phyloP scores from a whole-genome alignment of 148 eudicot genomes.

The Chenopodium formosanum region DNA sequence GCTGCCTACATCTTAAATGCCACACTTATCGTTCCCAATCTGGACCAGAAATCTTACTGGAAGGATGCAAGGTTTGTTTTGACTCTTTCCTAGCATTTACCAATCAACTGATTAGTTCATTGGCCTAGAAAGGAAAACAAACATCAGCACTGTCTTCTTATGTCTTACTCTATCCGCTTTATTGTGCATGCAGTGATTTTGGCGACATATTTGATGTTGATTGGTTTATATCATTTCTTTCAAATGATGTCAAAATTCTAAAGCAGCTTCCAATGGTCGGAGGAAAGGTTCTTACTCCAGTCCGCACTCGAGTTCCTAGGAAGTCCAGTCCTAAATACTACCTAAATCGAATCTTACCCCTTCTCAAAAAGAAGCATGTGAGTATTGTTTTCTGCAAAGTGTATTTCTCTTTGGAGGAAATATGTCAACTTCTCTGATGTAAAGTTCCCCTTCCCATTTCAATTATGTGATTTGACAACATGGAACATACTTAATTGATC shows the following conservation, averaged over 20 bases:
- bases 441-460: no score
- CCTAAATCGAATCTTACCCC: constrained; percentile 55
- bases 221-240: constrained; percentile 61
- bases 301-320: constrained; percentile 63
- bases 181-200: constrained; percentile 59
- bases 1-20: constrained; percentile 82
- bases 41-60: constrained; percentile 87
- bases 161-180: constrained; percentile 1
- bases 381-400: constrained; percentile 22
- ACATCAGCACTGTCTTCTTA: constrained; percentile 9
- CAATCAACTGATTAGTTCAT: constrained; percentile 11
- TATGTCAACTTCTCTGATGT: not conserved
- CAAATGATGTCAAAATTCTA: constrained; percentile 68
- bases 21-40: constrained; percentile 70
- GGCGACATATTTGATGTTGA: constrained; percentile 70
- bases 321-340: constrained; percentile 66
- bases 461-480: not conserved
- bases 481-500: not conserved
- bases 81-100: not conserved
- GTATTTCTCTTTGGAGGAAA: not conserved
- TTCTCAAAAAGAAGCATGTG: constrained; percentile 68
- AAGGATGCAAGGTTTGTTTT: constrained; percentile 70
- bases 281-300: constrained; percentile 46
- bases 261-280: constrained; percentile 56
- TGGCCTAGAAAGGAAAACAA: not conserved